phyloP scores from a whole-genome alignment of 2,329 filamentous ascomycete genomes.

The Claviceps pazoutovae region DNA sequence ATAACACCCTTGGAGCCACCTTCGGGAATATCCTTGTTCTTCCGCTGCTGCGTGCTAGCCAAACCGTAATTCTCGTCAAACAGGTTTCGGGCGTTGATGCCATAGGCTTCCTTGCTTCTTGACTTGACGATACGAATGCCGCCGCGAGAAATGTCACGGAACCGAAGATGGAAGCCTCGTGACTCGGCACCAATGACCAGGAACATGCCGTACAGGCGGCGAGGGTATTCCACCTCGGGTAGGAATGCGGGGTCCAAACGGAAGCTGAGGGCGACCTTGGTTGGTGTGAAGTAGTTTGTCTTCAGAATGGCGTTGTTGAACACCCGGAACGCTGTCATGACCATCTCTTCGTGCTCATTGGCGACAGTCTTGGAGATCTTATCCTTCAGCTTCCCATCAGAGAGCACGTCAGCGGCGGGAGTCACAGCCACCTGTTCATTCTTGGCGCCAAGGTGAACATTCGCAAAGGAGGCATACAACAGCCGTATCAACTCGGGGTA shows the following conservation, averaged over 20 bases:
- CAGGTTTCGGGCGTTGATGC: conserved; percentile 88
- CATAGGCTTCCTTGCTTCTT: conserved; percentile 85
- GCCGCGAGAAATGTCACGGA: conserved; percentile 91
- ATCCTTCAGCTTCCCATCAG: conserved; percentile 58
- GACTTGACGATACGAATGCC: conserved; percentile 99
- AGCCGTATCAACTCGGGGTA: conserved; percentile 79
- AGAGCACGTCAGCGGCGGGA: conserved; percentile 53
- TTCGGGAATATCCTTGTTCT: conserved; percentile 99
- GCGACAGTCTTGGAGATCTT: conserved; percentile 65
- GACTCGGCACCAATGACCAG: conserved; percentile 94
- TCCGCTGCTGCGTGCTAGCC: conserved; percentile 95
- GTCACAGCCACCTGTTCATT: conserved; percentile 41
- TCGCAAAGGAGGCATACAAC: conserved; percentile 85
- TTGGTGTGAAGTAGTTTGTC: conserved; percentile 95
- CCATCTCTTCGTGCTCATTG: conserved; percentile 95
- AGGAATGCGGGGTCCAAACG: conserved; percentile 81
- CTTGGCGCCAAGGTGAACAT: conserved; percentile 54
- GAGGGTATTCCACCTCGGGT: conserved; percentile 82
- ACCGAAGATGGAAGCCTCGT: conserved; percentile 91
- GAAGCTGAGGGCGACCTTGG: conserved; percentile 96
- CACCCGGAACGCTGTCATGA: conserved; percentile 89
- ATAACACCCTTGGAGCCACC: conserved; percentile 97
- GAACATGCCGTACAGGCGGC: conserved; percentile 95
- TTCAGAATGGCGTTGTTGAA: conserved; percentile 92
- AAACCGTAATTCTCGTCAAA: conserved; percentile 99